Evolutionary conservation across 768 basidiomycete species (phyloP).

Genomic region (Kwoniella dendrophila): DNA sequence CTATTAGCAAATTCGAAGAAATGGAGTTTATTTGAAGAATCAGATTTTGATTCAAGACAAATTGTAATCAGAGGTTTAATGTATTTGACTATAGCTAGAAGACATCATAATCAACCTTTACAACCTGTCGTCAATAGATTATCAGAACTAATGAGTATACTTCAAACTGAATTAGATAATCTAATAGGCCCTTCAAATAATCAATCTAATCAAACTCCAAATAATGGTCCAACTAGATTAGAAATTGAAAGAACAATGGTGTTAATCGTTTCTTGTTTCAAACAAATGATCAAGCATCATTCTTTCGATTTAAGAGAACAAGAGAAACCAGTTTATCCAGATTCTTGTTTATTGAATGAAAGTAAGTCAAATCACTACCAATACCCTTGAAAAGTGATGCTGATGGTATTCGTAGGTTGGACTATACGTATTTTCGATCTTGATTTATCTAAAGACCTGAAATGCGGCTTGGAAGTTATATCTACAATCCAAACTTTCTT

Average conservation of each 20-base stretch:
- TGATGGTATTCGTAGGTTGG: conserved; percentile 62
- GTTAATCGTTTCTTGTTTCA: conserved; percentile 66
- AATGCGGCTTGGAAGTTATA: conserved; percentile 64
- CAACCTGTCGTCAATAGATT: conserved; percentile 67
- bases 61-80: conserved; percentile 75
- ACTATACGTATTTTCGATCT: conserved; percentile 62
- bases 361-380: conserved; percentile 57
- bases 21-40: conserved; percentile 70
- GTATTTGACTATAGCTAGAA: conserved; percentile 68
- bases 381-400: neutral
- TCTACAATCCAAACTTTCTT: conserved; percentile 67
- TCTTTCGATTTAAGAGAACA: conserved; percentile 44
- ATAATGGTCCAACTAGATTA: conserved; percentile 28
- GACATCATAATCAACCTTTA: conserved; percentile 62
- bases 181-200: conserved; percentile 18
- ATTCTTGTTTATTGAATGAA: conserved; percentile 64
- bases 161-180: conserved; percentile 62
- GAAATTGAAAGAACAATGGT: conserved; percentile 58
- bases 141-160: conserved; percentile 62
- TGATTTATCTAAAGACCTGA: conserved; percentile 59
- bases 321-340: conserved; percentile 62
- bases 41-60: conserved; percentile 67
- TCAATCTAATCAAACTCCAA: conserved; percentile 6
- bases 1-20: conserved; percentile 68
- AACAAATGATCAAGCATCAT: conserved; percentile 61